These are phyloP conservation scores for Sporothrix brunneoviolacea DNA, from an alignment of 2,329 filamentous ascomycete species.

Conservation along the genomic window DNA sequence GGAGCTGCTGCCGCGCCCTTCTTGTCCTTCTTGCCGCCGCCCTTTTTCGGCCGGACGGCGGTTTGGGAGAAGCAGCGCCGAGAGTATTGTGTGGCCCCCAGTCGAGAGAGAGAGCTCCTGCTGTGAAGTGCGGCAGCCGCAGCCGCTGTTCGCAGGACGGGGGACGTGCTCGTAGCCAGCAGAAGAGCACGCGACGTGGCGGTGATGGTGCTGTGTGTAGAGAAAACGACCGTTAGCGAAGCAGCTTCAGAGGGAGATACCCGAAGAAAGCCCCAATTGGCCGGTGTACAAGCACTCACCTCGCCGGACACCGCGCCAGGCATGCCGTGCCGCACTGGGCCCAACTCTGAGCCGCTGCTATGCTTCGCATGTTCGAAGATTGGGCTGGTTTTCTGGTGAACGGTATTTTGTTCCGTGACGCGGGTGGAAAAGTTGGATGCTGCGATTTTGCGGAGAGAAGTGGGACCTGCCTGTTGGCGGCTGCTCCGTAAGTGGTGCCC, in stretches of 20 bases:
- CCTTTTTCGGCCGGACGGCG: conserved; percentile 12
- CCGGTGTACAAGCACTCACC: not conserved
- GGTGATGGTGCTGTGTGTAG: not conserved
- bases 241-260: not conserved
- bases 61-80: conserved; percentile 15
- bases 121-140: not conserved
- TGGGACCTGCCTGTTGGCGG: too few species aligned
- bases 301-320: conserved; percentile 2
- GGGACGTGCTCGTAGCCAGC: not conserved
- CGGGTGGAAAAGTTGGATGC: not conserved
- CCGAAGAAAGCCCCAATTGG: not conserved
- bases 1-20: not conserved
- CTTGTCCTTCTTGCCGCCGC: conserved; percentile 18
- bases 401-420: not conserved
- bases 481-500: too few species aligned
- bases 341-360: conserved; percentile 8
- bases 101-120: not conserved
- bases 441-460: not conserved
- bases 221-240: not conserved
- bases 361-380: conserved; percentile 13
- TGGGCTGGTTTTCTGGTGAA: not conserved
- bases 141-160: not conserved
- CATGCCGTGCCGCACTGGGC: conserved; percentile 10
- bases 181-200: not conserved
- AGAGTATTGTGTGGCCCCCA: not conserved